Conservation (phyloP, 2,329 filamentous ascomycete genomes). For the Juglanconis sp. region DNA sequence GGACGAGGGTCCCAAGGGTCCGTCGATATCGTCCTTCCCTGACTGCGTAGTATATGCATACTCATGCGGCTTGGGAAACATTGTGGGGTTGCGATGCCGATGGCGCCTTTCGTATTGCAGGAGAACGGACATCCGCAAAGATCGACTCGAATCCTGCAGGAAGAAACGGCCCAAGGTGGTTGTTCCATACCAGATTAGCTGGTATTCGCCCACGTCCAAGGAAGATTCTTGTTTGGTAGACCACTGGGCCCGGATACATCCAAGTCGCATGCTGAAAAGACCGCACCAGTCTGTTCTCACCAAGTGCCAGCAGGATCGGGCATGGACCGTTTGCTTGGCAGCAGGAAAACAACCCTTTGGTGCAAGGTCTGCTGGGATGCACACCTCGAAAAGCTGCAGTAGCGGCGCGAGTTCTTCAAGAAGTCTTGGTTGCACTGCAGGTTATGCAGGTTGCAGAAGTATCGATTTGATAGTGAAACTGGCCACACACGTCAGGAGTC, state of each 20-base stretch:
- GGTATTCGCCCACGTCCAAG: no score
- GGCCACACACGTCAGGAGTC: background rate
- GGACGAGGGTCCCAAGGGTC: background rate
- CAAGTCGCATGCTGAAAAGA: no score
- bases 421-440: conserved; percentile 16
- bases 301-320: background rate
- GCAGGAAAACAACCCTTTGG: background rate
- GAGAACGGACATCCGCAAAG: background rate
- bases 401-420: conserved; percentile 1
- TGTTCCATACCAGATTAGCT: background rate
- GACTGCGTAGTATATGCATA: no score
- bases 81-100: background rate
- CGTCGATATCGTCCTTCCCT: background rate
- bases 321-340: background rate
- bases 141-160: no score
- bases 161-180: no score
- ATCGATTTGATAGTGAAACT: conserved; percentile 1
- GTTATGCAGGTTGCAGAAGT: conserved; percentile 15
- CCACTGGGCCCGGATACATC: no score
- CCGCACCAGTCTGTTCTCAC: background rate
- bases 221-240: no score
- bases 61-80: background rate
- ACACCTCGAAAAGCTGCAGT: background rate
- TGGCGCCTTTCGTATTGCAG: background rate
- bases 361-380: background rate